These are phyloP conservation scores for Lathyrus sativus DNA, from an alignment of 306 rosid species.

Conservation along the genomic window DNA sequence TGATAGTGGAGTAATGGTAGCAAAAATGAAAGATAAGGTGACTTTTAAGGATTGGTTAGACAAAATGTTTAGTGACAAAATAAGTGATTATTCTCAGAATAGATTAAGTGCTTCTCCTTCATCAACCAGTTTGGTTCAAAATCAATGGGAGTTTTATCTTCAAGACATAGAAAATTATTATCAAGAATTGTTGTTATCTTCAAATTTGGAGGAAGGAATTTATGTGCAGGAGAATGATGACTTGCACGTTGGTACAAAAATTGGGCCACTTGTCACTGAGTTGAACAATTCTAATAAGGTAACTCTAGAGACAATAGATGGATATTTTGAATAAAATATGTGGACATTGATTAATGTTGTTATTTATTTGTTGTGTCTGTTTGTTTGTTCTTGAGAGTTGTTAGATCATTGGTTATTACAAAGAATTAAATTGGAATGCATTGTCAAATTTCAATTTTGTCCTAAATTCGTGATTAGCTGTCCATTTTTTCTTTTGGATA, in stretches of 20 bases:
- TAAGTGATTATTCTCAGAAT: conserved; percentile 37
- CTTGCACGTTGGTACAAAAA: conserved; percentile 48
- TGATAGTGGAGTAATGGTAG: conserved; percentile 68
- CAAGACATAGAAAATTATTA: conserved; percentile 64
- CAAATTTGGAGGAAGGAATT: conserved; percentile 48
- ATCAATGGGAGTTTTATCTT: conserved; percentile 62
- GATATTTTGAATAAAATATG: conserved; percentile 43
- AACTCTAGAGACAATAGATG: conserved; percentile 22
- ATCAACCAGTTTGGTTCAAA: conserved; percentile 42
- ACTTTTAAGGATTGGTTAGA: conserved; percentile 72
- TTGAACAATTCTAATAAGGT: conserved; percentile 52
- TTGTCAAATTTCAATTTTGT: conserved; percentile 28
- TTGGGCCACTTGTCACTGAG: conserved; percentile 49
- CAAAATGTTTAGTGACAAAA: conserved; percentile 58
- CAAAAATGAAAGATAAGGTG: conserved; percentile 55
- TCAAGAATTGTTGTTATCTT: conserved; percentile 51
- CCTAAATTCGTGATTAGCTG: conserved; percentile 13
- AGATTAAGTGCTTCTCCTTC: conserved; percentile 40
- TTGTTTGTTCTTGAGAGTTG: conserved; percentile 45
- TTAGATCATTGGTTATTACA: conserved; percentile 33
- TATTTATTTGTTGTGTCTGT: conserved; percentile 31
- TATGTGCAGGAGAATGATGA: conserved; percentile 42
- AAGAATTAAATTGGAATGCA: neutral
- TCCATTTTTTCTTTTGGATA: neutral
- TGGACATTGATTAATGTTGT: conserved; percentile 42